Conservation (phyloP, 1,284 basidiomycete species). For the Lignosus rhinocerotis region DNA sequence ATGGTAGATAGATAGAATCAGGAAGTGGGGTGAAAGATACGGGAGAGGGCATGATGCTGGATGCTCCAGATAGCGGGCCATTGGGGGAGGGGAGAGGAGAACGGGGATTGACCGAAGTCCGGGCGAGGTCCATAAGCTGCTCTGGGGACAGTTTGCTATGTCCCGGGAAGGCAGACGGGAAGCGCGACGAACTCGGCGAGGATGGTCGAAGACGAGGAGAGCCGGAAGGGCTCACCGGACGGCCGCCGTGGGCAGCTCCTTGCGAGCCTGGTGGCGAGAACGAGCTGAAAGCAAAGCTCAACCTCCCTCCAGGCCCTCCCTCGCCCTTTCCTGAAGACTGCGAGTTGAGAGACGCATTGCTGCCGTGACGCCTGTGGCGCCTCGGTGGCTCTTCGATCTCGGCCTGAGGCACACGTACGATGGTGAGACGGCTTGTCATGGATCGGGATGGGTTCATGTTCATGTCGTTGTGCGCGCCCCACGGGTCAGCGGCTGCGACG, state of each 20-base stretch:
- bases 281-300: slow-evolving; percentile 68
- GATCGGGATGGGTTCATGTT: slow-evolving; percentile 55
- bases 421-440: slow-evolving; percentile 67
- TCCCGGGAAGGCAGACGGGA: slow-evolving; percentile 25
- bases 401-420: slow-evolving; percentile 59
- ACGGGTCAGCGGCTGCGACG: slow-evolving; percentile 64
- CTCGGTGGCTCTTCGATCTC: slow-evolving; percentile 29
- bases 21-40: slow-evolving; percentile 71
- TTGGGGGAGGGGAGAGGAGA: slow-evolving; percentile 21
- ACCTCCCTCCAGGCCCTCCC: slow-evolving; percentile 33
- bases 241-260: slow-evolving; percentile 18
- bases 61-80: slow-evolving; percentile 22
- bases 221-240: slow-evolving; percentile 29
- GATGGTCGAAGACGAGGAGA: slow-evolving; percentile 32
- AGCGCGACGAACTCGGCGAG: slow-evolving; percentile 29
- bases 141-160: slow-evolving; percentile 53
- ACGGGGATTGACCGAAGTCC: slow-evolving; percentile 53
- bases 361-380: slow-evolving; percentile 37
- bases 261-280: slow-evolving; percentile 42
- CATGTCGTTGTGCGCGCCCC: slow-evolving; percentile 49
- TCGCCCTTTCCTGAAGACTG: slow-evolving; percentile 30
- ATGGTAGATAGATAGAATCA: slow-evolving; percentile 70
- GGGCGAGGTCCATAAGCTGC: slow-evolving; percentile 67
- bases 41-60: slow-evolving; percentile 26
- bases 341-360: slow-evolving; percentile 35